Evolutionary conservation across 371 early-diverging fungal genomes (phyloP).

Genomic region (Mucor mucedo): DNA sequence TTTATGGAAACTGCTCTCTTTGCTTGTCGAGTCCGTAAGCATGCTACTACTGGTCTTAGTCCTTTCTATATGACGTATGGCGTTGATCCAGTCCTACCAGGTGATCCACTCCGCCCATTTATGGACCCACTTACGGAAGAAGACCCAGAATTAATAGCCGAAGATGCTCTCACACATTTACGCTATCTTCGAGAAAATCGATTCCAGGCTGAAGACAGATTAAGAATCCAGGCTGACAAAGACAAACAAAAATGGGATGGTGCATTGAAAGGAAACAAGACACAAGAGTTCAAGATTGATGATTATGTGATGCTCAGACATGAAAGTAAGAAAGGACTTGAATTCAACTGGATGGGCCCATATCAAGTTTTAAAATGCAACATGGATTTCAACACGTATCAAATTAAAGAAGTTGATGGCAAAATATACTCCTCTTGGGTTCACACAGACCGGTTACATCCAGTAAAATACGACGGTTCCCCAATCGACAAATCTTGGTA

Average conservation of each 20-base stretch:
- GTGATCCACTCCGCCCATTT: slow-evolving; percentile 10
- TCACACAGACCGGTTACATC: no score
- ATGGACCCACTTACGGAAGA: not conserved
- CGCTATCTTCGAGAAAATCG: not conserved
- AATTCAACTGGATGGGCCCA: slow-evolving; percentile 19
- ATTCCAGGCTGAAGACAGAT: not conserved
- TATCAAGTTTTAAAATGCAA: no score
- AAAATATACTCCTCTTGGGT: no score
- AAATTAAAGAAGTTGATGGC: no score
- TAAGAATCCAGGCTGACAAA: not conserved
- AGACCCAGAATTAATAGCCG: slow-evolving; percentile 2
- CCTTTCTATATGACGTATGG: slow-evolving; percentile 28
- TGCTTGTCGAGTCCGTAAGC: slow-evolving; percentile 14
- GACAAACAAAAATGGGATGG: slow-evolving; percentile 32
- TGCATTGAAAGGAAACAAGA: not conserved
- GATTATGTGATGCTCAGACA: slow-evolving; percentile 9
- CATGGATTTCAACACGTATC: no score
- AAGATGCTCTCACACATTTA: not conserved
- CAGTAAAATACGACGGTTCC: no score
- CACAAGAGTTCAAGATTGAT: not conserved
- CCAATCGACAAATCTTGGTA: no score
- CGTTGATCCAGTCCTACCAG: slow-evolving; percentile 18
- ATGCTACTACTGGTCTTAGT: not conserved
- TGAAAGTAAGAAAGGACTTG: slow-evolving; percentile 12
- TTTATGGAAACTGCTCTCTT: slow-evolving; percentile 15